phyloP scores from a whole-genome alignment of 352 stramenopile genomes.

The Pelagophyceae sp. region DNA sequence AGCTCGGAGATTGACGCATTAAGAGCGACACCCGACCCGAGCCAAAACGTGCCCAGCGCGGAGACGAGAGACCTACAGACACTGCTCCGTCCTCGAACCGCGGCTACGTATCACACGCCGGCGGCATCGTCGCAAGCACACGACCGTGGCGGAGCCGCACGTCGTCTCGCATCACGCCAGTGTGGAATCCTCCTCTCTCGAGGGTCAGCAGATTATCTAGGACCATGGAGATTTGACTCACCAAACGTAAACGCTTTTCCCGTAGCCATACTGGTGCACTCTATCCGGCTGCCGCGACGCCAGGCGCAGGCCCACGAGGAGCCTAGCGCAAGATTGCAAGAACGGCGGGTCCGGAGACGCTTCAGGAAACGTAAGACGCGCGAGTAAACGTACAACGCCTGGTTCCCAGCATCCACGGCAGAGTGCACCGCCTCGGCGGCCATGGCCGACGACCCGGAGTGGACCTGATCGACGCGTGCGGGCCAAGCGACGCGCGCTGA shows the following conservation, averaged over 20 bases:
- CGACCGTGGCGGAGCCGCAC: too few relatives aligned
- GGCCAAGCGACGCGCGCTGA: too few relatives aligned
- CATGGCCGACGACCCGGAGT: slow-evolving; percentile 88
- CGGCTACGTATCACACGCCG: too few relatives aligned
- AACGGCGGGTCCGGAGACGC: not conserved
- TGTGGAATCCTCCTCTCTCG: too few relatives aligned
- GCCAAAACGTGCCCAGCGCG: slow-evolving; percentile 94
- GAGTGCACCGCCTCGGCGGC: slow-evolving; percentile 93
- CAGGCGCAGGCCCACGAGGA: slow-evolving; percentile 55
- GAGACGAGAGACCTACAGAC: slow-evolving; percentile 71
- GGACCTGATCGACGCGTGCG: slow-evolving; percentile 41
- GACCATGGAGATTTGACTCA: slow-evolving; percentile 33
- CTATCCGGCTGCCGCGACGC: slow-evolving; percentile 72
- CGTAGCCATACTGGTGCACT: slow-evolving; percentile 92
- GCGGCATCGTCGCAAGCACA: too few relatives aligned
- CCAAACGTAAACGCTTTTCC: slow-evolving; percentile 95
- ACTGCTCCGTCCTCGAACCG: too few relatives aligned
- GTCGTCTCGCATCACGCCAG: too few relatives aligned
- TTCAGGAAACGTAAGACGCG: not conserved
- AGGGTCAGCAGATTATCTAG: too few relatives aligned
- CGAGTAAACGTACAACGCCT: slow-evolving; percentile 54
- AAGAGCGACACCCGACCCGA: slow-evolving; percentile 86
- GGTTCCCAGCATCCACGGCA: slow-evolving; percentile 92
- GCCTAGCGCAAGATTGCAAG: not conserved
- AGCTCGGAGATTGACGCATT: slow-evolving; percentile 69